These are phyloP conservation scores for Solanum peruvianum DNA, from an alignment of 257 asterid genomes.

Conservation along the genomic window DNA sequence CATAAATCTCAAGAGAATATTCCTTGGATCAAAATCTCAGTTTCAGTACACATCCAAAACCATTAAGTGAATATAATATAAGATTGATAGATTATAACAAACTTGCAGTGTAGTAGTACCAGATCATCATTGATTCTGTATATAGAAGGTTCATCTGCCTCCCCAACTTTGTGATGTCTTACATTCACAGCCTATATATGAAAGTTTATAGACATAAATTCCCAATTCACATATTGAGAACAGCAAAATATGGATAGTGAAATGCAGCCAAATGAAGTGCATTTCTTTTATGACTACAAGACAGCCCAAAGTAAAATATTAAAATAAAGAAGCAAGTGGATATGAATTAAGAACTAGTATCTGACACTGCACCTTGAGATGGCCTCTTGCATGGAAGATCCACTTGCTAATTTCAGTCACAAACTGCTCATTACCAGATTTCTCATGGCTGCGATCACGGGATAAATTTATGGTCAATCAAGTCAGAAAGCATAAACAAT, in stretches of 20 bases:
- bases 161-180: conserved; percentile 67
- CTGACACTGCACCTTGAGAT: conserved; percentile 51
- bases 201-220: neutral
- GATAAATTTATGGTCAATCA: neutral
- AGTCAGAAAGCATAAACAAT: neutral
- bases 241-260: neutral
- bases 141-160: conserved; percentile 58
- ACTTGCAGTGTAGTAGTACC: conserved; percentile 30
- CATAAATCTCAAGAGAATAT: conserved; percentile 57
- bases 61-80: neutral
- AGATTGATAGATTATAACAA: neutral
- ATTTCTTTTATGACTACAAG: neutral
- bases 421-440: conserved; percentile 78
- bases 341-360: neutral
- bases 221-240: neutral
- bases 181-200: conserved; percentile 51
- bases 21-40: conserved; percentile 27
- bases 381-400: conserved; percentile 89
- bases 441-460: conserved; percentile 39
- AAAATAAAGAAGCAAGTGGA: neutral
- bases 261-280: neutral
- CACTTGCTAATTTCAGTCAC: conserved; percentile 71
- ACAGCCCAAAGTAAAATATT: neutral
- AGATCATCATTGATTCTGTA: conserved; percentile 79
- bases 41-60: neutral